These are phyloP conservation scores for Rhizopus delemar DNA, from an alignment of 371 early-diverging fungal genomes.

Conservation along the genomic window DNA sequence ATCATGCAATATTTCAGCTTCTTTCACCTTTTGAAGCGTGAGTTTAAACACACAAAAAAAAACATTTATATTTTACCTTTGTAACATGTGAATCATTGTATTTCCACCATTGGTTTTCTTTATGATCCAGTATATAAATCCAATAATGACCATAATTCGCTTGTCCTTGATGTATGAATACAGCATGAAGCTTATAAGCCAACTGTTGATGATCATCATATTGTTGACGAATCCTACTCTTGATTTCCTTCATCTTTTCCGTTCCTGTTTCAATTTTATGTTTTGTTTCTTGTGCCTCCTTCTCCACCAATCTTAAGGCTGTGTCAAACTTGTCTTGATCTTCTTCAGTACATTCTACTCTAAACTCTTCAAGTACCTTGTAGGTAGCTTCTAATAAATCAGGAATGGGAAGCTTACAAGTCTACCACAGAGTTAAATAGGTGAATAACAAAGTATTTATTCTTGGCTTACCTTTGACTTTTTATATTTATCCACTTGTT, in stretches of 20 bases:
- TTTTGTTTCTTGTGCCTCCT: slow-evolving; percentile 22
- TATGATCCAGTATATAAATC: slow-evolving; percentile 77
- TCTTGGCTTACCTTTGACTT: slow-evolving; percentile 31
- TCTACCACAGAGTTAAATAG: slow-evolving; percentile 18
- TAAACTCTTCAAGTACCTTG: slow-evolving; percentile 31
- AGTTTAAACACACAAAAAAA: background rate
- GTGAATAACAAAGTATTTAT: background rate
- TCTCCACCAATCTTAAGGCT: slow-evolving; percentile 25
- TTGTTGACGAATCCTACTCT: slow-evolving; percentile 27
- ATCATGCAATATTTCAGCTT: slow-evolving; percentile 58
- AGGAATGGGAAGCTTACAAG: slow-evolving; percentile 40
- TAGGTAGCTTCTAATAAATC: slow-evolving; percentile 44
- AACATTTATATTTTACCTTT: slow-evolving; percentile 41
- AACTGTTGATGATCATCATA: slow-evolving; percentile 41
- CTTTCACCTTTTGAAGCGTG: slow-evolving; percentile 36
- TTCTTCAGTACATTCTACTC: slow-evolving; percentile 7
- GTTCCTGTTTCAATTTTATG: slow-evolving; percentile 16
- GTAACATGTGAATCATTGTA: slow-evolving; percentile 80
- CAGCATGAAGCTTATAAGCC: slow-evolving; percentile 68
- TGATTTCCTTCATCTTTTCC: slow-evolving; percentile 20
- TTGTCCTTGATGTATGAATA: slow-evolving; percentile 70
- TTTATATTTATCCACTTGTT: slow-evolving; percentile 30
- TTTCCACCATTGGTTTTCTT: slow-evolving; percentile 72
- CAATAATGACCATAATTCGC: slow-evolving; percentile 90
- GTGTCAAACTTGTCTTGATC: slow-evolving; percentile 12